Conservation (phyloP, 208 protist genomes). For the Porcisia deanei region DNA sequence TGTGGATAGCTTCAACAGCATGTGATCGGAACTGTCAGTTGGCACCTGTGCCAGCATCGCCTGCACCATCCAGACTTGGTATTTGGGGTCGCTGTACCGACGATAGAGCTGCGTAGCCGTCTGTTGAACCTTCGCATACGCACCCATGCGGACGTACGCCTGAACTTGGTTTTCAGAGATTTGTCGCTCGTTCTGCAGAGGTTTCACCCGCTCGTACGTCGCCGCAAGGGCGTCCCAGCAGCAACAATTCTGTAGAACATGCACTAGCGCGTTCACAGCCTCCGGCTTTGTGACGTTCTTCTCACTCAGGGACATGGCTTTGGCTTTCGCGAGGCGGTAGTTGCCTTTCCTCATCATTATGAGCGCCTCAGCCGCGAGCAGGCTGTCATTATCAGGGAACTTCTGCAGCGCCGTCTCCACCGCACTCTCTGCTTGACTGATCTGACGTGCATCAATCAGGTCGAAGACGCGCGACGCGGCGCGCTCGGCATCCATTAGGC, state of each 20-base stretch:
- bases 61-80: conserved; percentile 87
- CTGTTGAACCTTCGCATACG: conserved; percentile 68
- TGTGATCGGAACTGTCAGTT: conserved; percentile 56
- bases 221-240: conserved; percentile 63
- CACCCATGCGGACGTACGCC: conserved; percentile 80
- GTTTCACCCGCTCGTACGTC: conserved; percentile 65
- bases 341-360: conserved; percentile 46
- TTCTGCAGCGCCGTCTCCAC: conserved; percentile 63
- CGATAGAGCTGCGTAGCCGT: conserved; percentile 65
- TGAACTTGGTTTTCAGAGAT: conserved; percentile 76
- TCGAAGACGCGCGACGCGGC: conserved; percentile 60
- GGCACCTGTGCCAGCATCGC: conserved; percentile 78
- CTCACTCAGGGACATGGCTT: conserved; percentile 48
- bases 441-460: conserved; percentile 56
- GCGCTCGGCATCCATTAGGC: conserved; percentile 48
- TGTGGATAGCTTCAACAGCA: conserved; percentile 72
- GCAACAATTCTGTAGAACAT: conserved; percentile 74
- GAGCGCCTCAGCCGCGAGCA: conserved; percentile 63
- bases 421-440: conserved; percentile 60
- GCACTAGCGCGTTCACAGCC: conserved; percentile 64
- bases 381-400: conserved; percentile 55
- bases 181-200: conserved; percentile 54
- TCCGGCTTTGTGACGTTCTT: conserved; percentile 52
- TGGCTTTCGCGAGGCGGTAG: conserved; percentile 36
- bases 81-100: conserved; percentile 56